Conservation (phyloP, 306 rosid genomes). For the Sindora glabra region DNA sequence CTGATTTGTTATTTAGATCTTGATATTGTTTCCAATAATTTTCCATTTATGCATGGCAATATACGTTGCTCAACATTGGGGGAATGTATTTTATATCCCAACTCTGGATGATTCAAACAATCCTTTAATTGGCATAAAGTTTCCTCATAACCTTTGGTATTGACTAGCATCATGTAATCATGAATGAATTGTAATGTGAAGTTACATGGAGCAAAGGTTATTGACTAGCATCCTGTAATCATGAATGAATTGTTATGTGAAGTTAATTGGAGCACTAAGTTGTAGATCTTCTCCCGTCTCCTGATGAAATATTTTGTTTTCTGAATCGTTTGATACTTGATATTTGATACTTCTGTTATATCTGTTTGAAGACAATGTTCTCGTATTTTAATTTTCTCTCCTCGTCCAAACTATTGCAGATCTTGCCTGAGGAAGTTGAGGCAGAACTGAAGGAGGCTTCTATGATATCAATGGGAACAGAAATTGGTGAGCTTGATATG, state of each 20-base stretch:
- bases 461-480: constrained; percentile 95
- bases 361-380: no score
- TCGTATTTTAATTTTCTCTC: not conserved
- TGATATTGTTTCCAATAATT: not conserved
- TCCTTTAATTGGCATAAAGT: not conserved
- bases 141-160: not conserved
- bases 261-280: no score
- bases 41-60: not conserved
- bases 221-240: no score
- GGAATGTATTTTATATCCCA: not conserved
- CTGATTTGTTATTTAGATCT: not conserved
- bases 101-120: not conserved
- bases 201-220: no score
- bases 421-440: constrained; percentile 77
- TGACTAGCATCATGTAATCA: no score
- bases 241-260: no score
- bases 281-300: no score
- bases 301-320: no score
- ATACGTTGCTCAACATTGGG: not conserved
- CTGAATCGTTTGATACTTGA: no score
- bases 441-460: constrained; percentile 70
- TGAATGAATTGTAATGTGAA: no score
- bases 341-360: no score
- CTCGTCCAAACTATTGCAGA: constrained; percentile 23
- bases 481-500: constrained; percentile 88